Base-by-base conservation (phyloP, 106 monocot genomes). In the Allium sativum region DNA sequence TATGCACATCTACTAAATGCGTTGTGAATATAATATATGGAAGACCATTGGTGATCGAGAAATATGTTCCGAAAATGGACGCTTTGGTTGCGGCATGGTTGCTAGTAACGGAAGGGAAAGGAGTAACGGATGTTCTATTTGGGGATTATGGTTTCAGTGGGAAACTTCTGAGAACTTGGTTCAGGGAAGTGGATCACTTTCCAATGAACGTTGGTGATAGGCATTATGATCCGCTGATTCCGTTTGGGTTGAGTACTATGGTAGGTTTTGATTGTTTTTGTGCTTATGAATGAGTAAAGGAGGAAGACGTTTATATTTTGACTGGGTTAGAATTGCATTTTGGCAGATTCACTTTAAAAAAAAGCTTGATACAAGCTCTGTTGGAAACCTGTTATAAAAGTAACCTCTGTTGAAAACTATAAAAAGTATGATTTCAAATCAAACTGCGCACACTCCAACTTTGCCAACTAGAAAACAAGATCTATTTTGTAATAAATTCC, bases 1-100 rank as follows among this genome's bases (percentile, higher is more conserved):
- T 83, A 10, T 88, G 80, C 14, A 42, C 19, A 13, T 8, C 45
- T 4, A 58, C 72, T 12, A 72, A 78, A 54, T 85, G 85, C 51
- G 80, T 75, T 6, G 85, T 85, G 2, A 70, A 81, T 16, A 8
- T 83, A 12, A 14, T 83, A 41, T 68, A 78, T 0, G 83, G 83
- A 7, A 61, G 83, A 57, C 85, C 85, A 3, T 68, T 85, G 0
- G 85, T 78, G 18, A 74, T 85, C 9, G 65, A 81, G 56, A 74
- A 76, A 0, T 85, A 74, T 44, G 18, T 85, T 11, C 10, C 61
- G 2, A 21, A 18, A 0, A 75, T 81, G 11, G 67, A 80, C 44
- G 80, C 80, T 2, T 73, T 81, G 13, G 85, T 85, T 8, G 85
- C 85, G 21, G 85, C 85, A 10, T 85, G 85, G 85, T 59, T 85